Base-by-base conservation (phyloP, 768 basidiomycete genomes). In the Russula sp. region DNA sequence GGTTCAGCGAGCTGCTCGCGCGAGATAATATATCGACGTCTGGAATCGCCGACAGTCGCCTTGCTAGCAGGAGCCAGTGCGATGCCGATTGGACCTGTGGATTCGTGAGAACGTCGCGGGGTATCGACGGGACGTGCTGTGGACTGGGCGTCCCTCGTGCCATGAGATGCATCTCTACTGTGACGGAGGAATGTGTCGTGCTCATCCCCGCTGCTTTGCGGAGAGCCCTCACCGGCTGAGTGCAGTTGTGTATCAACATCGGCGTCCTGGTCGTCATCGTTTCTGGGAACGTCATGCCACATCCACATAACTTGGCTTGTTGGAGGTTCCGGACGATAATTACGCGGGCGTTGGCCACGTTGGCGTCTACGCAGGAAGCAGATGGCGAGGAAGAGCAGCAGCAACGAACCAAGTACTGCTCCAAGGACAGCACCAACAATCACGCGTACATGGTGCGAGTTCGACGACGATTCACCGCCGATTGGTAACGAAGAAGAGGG, bases 121-220 rank as follows among this genome's bases (percentile, higher is more conserved):
- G 31, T 34, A 32, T 45, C 55, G 34, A 66, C 49, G 8, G 66
- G 61, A 54, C 67, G 64, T 18, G 65, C 59, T 3, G 58, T 59
- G 16, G 67, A 40, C 7, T 66, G 35, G 1, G 31, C 9, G 4
- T 63, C 59, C 31, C 39, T 47, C 42, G 55, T 22, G 18, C 27
- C 32, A 4, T 42, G 32, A n/a, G 57, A 22, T 18, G 54, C 40
- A 18, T 44, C 52, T n/a, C 44, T 20, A 34, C 76, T 76, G 1
- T 72, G 75, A 57, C 76, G 79, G 4, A 87, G 76, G 77, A 89
- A 87, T 0, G 88, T 77, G 68, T 88, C 87, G 3, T 73, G 76
- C 71, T 88, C 88, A 69, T 87, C 87, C 6, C 88, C 88, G 55
- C 85, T 88, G 35, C 80, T 79, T 10, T 86, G 78, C 1, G 88